phyloP scores from a whole-genome alignment of 192 early-diverging fungal species.

The Phycomyces blakesleeanus region DNA sequence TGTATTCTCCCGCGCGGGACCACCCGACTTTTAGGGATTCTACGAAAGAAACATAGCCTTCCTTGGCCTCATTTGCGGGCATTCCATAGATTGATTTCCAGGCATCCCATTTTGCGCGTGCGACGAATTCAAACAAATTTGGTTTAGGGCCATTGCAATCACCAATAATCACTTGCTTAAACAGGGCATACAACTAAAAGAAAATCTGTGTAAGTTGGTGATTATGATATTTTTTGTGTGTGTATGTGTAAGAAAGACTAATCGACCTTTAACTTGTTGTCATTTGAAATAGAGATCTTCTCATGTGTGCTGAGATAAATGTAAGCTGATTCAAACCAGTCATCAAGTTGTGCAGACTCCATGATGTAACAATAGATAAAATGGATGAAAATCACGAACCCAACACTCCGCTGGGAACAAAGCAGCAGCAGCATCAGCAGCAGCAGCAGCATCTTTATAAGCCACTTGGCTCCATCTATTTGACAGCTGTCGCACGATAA shows the following conservation, averaged over 20 bases:
- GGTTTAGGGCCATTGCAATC: constrained; percentile 37
- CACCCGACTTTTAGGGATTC: constrained; percentile 29
- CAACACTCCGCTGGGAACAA: not conserved
- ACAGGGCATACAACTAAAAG: constrained; percentile 46
- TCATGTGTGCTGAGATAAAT: constrained; percentile 20
- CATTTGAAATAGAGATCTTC: constrained; percentile 12
- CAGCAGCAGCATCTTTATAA: not conserved
- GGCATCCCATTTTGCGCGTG: constrained; percentile 45
- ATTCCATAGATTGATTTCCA: constrained; percentile 41
- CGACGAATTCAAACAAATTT: constrained; percentile 40
- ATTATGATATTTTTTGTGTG: not conserved
- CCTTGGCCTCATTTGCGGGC: constrained; percentile 33
- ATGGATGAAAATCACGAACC: not conserved
- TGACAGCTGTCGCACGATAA: not conserved
- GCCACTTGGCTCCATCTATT: not conserved
- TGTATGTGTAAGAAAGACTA: not conserved
- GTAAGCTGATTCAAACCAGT: constrained; percentile 26
- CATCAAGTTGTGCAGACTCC: constrained; percentile 15
- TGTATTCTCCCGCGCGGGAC: constrained; percentile 26
- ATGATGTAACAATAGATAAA: constrained; percentile 2
- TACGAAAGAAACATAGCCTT: constrained; percentile 28
- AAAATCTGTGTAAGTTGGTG: not conserved
- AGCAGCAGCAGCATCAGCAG: too few relatives aligned
- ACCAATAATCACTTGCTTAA: constrained; percentile 48
- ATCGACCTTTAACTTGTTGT: constrained; percentile 23